A percentile compares a stretch with the other conserved stretches of the same genome.
Evolutionary conservation across 192 early-diverging fungal species (phyloP).

Genomic region (Helicostylum pulchrum): DNA sequence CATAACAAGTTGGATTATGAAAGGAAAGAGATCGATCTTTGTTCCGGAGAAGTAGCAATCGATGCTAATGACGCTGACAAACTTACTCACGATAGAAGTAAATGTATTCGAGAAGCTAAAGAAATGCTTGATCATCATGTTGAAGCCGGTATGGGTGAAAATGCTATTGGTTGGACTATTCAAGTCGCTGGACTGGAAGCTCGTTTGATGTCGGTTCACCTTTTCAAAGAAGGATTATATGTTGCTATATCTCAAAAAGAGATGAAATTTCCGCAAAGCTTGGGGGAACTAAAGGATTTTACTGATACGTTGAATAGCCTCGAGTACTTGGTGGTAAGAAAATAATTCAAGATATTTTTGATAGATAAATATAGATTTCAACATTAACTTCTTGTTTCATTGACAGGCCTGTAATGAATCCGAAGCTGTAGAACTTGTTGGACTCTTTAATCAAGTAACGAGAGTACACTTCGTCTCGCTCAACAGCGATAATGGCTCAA

Average conservation of each 20-base stretch:
- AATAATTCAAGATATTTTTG: background rate
- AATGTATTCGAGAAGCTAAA: constrained; percentile 7
- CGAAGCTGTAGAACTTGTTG: background rate
- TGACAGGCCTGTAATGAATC: background rate
- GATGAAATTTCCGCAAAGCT: background rate
- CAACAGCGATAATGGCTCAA: background rate
- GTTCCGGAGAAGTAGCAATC: background rate
- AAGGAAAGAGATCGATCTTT: background rate
- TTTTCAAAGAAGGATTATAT: constrained; percentile 4
- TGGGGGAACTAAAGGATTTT: background rate
- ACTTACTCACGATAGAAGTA: constrained; percentile 1
- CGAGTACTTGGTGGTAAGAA: constrained; percentile 4
- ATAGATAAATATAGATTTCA: background rate
- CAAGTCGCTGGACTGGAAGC: constrained; percentile 4
- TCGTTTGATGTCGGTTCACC: background rate
- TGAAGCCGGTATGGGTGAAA: background rate
- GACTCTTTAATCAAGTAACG: background rate
- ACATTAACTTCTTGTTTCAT: background rate
- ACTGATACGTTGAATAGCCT: background rate
- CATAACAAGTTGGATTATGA: no score
- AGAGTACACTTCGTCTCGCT: background rate
- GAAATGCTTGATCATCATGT: constrained; percentile 8
- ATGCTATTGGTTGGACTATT: background rate
- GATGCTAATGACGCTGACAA: background rate
- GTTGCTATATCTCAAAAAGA: background rate